Conservation (phyloP, 1,284 basidiomycete genomes). For the Phaffia rhodozyma region DNA sequence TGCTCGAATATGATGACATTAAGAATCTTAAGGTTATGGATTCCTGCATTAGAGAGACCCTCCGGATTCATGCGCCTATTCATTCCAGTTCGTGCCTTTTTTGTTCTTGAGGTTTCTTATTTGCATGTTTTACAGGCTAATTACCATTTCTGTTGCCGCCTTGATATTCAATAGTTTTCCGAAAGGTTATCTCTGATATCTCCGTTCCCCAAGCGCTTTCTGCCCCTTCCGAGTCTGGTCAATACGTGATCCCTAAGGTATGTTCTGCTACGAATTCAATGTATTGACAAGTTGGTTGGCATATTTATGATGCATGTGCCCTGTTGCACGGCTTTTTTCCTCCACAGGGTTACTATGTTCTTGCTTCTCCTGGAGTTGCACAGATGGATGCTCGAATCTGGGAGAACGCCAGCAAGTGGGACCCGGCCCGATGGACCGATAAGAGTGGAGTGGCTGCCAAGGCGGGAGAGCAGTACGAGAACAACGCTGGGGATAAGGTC, state of each 20-base stretch:
- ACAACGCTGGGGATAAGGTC: slow-evolving; percentile 69
- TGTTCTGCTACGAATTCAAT: not conserved
- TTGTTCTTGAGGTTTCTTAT: not conserved
- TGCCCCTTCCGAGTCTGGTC: slow-evolving; percentile 53
- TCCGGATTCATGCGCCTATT: slow-evolving; percentile 84
- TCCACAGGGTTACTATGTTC: slow-evolving; percentile 60
- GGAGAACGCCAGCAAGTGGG: slow-evolving; percentile 60
- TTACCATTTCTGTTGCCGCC: slow-evolving; percentile 21
- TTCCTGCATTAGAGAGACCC: slow-evolving; percentile 81
- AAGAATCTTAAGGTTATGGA: slow-evolving; percentile 73
- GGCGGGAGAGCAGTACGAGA: slow-evolving; percentile 60
- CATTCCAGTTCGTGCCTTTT: slow-evolving; percentile 45
- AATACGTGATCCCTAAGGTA: slow-evolving; percentile 71
- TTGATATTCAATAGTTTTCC: slow-evolving; percentile 41
- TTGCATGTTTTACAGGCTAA: not conserved
- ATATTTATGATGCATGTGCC: not conserved
- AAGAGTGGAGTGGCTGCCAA: slow-evolving; percentile 59
- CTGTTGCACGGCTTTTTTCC: not conserved
- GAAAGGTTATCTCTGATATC: slow-evolving; percentile 75
- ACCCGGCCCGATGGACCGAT: slow-evolving; percentile 76
- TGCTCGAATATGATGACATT: slow-evolving; percentile 77
- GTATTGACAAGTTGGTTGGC: not conserved
- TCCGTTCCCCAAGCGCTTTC: slow-evolving; percentile 69
- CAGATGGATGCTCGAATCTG: slow-evolving; percentile 81
- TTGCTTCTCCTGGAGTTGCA: slow-evolving; percentile 78